Evolutionary conservation across 371 early-diverging fungal genomes (phyloP).

Genomic region (Rhizopus arrhizus): DNA sequence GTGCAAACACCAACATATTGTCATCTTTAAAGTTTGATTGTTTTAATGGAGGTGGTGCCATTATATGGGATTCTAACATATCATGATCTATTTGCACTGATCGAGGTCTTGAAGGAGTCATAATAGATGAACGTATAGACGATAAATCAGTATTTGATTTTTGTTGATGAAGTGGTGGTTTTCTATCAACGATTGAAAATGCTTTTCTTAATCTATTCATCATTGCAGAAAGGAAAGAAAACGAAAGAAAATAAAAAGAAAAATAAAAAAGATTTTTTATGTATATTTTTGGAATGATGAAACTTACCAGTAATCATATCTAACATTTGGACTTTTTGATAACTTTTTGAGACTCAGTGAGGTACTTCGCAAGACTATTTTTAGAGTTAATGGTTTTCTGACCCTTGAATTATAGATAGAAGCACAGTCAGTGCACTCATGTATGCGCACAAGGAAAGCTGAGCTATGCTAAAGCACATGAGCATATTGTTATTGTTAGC

Average conservation of each 20-base stretch:
- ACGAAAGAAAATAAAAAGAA: conserved; percentile 3
- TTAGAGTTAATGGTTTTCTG: no score
- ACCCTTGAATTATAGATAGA: no score
- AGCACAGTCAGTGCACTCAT: no score
- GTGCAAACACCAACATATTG: not conserved
- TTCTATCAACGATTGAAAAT: conserved; percentile 4
- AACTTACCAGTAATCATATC: not conserved
- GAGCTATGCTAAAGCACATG: no score
- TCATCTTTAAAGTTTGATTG: conserved; percentile 1
- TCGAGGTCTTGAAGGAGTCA: not conserved
- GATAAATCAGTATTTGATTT: conserved; percentile 1
- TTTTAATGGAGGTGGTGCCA: not conserved
- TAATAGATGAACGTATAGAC: not conserved
- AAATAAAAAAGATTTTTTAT: not conserved
- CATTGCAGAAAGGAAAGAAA: not conserved
- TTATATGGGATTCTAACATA: not conserved
- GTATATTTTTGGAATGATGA: not conserved
- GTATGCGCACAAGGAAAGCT: no score
- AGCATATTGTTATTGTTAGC: no score
- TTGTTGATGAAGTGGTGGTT: not conserved
- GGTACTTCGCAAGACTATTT: no score
- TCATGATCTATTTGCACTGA: conserved; percentile 6
- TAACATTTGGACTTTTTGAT: no score
- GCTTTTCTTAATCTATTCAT: conserved; percentile 15
- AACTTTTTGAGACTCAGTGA: no score